Evolutionary conservation across 2,329 filamentous ascomycete genomes (phyloP), one percentile per base, ranked within the genome.

Genomic region (Penicillium sp.): DNA sequence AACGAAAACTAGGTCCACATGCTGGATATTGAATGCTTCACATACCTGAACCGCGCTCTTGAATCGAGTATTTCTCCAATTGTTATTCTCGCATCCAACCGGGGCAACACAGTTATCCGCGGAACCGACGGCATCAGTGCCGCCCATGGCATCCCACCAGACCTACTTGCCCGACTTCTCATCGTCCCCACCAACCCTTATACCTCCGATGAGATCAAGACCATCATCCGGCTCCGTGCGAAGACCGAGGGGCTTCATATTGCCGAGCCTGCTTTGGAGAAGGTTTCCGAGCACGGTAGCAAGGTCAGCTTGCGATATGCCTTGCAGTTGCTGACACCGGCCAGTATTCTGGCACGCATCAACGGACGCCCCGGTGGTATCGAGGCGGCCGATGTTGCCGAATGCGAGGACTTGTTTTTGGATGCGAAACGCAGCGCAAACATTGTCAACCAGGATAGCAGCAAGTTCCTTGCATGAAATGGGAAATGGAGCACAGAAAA

Each of bases 21-120:
- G 92, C 87, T 98, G 55, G 92, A 98, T 65, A 84, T 98, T 54
- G 92, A 98, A 72, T 94, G 89, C 73, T 98, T 96, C 71, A 96
- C 92, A 52, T 98, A 95, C 69, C 81, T 98, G 59, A 96, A 96
- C 74, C 85, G 89, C 60, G 92, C 92, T n/a, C 77, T 98, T 52
- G 92, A 98, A 74, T 89, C 86, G 39, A 79, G 82, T 51, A 93
- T 98, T 59, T 90, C 90, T 1, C 92, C 92, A 41, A 95, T 98
- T 59, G 92, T 98, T 45, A 92, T 98, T 51, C 82, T 98, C 44
- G 92, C 92, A 42, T 96, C 92, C 28, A 98, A 98, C 72, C 84
- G 92, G 57, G 92, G 92, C 64, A 83, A 89, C 73, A 90, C 86
- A 49, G 85, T 87, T 50, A 92, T 98, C 60, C 85, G 88, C 55